These are phyloP conservation scores for Gnetum montanum DNA, from an alignment of 75 land plant genomes.

Conservation along the genomic window DNA sequence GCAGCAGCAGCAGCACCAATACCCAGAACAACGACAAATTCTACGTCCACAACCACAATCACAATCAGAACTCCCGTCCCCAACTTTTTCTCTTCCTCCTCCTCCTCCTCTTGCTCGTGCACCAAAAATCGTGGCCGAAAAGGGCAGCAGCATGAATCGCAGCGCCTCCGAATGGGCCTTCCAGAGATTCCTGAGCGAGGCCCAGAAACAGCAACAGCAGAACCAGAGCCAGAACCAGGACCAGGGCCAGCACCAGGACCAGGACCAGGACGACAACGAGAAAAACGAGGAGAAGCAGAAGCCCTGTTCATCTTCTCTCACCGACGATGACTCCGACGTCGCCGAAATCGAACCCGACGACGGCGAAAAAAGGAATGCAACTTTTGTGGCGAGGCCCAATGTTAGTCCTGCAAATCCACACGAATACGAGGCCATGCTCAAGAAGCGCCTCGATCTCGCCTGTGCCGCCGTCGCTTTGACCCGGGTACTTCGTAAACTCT, in stretches of 20 bases:
- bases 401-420: conserved; percentile 5
- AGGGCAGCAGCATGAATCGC: conserved; percentile 27
- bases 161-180: conserved; percentile 48
- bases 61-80: too few relatives aligned
- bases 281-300: conserved; percentile 1
- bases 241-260: not conserved
- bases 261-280: conserved; percentile 6
- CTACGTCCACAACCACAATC: not conserved
- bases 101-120: too few relatives aligned
- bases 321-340: not conserved
- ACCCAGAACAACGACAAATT: not conserved
- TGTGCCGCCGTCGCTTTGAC: conserved; percentile 46
- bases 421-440: conserved; percentile 30
- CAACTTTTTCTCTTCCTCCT: too few relatives aligned
- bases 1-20: not conserved
- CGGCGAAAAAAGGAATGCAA: conserved; percentile 11
- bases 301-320: not conserved
- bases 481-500: too few relatives aligned
- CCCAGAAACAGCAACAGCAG: not conserved
- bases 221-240: not conserved
- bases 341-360: not conserved
- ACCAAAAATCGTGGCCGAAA: not conserved
- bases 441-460: conserved; percentile 40
- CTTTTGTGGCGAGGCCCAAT: not conserved
- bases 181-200: conserved; percentile 18